Evolutionary conservation across 306 rosid species (phyloP).

Genomic region (Cicer chorassanicum): DNA sequence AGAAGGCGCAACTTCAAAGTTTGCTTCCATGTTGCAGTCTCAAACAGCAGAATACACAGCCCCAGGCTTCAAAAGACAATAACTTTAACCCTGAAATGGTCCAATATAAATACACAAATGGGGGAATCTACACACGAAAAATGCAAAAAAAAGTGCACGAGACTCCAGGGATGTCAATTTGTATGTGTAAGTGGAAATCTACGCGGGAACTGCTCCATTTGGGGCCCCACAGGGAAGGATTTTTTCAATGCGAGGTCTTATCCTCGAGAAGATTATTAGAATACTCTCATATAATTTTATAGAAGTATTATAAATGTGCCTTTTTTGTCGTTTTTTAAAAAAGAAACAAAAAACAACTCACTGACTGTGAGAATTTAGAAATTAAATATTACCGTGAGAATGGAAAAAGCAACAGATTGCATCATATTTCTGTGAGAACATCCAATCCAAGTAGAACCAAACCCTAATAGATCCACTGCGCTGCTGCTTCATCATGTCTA

Average conservation of each 20-base stretch:
- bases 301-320: not conserved
- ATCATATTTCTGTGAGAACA: too few relatives aligned
- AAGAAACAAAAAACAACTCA: too few relatives aligned
- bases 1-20: not conserved
- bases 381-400: too few relatives aligned
- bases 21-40: not conserved
- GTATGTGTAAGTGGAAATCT: not conserved
- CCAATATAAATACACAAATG: not conserved
- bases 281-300: too few relatives aligned
- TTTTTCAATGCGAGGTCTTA: not conserved
- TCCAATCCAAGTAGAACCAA: too few relatives aligned
- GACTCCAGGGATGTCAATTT: not conserved
- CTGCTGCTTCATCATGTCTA: not conserved
- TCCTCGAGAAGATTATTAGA: too few relatives aligned
- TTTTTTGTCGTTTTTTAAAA: too few relatives aligned
- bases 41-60: not conserved
- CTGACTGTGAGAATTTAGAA: too few relatives aligned
- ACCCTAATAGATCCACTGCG: not conserved
- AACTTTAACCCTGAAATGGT: not conserved
- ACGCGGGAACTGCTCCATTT: not conserved
- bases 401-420: too few relatives aligned
- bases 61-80: not conserved
- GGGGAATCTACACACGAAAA: too few relatives aligned
- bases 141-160: not conserved
- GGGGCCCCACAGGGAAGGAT: not conserved